A percentile compares a stretch with the other conserved stretches of the same genome.
Conservation (phyloP, 2,329 filamentous ascomycete genomes). For the Camillea tinctor region DNA sequence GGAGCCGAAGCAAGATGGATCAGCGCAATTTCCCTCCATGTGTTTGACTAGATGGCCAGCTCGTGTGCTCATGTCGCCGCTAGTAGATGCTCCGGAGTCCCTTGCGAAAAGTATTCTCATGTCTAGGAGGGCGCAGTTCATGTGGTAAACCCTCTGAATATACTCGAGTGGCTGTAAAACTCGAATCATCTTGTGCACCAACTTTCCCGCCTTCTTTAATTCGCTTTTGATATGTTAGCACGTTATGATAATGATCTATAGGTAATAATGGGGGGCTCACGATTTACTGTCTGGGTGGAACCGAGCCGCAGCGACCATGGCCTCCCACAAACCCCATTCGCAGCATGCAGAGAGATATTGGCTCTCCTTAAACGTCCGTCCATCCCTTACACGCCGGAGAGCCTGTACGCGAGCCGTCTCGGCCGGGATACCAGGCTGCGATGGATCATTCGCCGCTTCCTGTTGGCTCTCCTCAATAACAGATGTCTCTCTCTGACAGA, state of each 20-base stretch:
- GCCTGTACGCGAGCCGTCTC: constrained; percentile 3
- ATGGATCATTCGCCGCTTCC: background rate
- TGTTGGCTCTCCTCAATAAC: constrained; percentile 4
- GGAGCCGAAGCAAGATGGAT: background rate
- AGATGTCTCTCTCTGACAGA: constrained; percentile 8
- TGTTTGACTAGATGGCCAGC: background rate
- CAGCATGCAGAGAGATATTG: constrained; percentile 7
- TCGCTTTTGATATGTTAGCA: background rate
- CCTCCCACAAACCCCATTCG: constrained; percentile 38
- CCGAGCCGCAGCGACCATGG: constrained; percentile 39
- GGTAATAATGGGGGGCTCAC: constrained; percentile 29
- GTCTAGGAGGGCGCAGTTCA: background rate
- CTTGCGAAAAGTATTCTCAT: background rate
- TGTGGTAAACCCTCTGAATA: background rate
- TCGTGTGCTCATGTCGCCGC: background rate
- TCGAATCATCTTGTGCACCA: background rate
- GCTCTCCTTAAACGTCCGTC: constrained; percentile 3
- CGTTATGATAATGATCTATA: constrained; percentile 8
- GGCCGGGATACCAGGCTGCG: background rate
- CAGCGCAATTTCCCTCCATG: background rate
- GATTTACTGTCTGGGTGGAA: constrained; percentile 31
- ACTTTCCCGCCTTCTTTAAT: background rate
- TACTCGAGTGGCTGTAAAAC: background rate
- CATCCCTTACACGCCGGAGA: constrained; percentile 8
- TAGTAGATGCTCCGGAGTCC: background rate